Conservation (phyloP, 2,329 filamentous ascomycete genomes). For the Botrytis fragariae region DNA sequence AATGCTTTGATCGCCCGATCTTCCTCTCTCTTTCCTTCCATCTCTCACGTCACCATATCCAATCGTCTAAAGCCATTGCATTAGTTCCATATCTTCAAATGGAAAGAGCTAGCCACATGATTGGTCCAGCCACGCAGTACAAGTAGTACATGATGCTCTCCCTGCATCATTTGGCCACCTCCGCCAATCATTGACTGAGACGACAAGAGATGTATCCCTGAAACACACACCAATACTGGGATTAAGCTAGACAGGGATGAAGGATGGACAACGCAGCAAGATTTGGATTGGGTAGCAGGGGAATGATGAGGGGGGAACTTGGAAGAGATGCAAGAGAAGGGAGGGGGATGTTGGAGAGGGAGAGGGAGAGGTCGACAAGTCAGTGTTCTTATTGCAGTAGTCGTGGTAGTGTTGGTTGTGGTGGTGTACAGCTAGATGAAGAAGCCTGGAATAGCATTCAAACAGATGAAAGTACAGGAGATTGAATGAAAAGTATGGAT, state of each 20-base stretch:
- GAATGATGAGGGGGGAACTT: neutral
- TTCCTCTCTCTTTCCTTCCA: neutral
- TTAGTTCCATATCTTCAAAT: neutral
- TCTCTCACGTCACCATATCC: neutral
- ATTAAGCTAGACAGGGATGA: neutral
- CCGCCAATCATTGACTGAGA: neutral
- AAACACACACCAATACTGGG: neutral
- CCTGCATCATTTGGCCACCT: neutral
- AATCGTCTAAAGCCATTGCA: neutral
- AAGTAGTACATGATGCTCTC: neutral
- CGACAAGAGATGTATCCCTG: neutral
- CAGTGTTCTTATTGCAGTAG: neutral
- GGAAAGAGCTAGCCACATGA: neutral
- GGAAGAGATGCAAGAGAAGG: neutral
- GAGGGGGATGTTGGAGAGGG: neutral
- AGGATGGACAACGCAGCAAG: constrained; percentile 10
- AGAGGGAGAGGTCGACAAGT: neutral
- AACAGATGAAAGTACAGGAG: neutral
- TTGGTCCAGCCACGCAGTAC: constrained; percentile 1
- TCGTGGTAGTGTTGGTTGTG: neutral
- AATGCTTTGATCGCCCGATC: constrained; percentile 13
- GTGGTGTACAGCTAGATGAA: neutral
- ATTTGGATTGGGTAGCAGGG: neutral
- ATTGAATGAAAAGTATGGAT: neutral
- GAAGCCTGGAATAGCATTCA: neutral